These are phyloP conservation scores for Nymphaea thermarum DNA, from an alignment of 164 flowering plant genomes.

Conservation along the genomic window DNA sequence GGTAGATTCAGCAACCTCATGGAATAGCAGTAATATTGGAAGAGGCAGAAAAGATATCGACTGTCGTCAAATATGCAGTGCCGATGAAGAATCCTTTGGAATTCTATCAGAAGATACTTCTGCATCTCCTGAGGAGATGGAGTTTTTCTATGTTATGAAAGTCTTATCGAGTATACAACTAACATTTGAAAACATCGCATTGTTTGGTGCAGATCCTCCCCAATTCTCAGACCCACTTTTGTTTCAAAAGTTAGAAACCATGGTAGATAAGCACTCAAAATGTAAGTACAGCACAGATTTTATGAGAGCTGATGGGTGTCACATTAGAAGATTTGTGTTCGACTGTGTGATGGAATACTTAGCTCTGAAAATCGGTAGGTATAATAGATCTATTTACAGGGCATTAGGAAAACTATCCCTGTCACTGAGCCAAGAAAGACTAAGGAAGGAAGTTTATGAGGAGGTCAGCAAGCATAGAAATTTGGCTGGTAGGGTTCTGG, in stretches of 20 bases:
- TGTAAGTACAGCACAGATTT: neutral
- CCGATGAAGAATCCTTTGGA: conserved; percentile 14
- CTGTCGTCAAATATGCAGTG: conserved; percentile 17
- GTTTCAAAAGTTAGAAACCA: conserved; percentile 34
- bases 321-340: conserved; percentile 40
- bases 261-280: neutral
- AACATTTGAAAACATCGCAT: conserved; percentile 23
- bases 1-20: conserved; percentile 41
- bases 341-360: conserved; percentile 52
- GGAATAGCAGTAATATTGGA: conserved; percentile 7
- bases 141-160: conserved; percentile 30
- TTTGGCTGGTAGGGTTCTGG: conserved; percentile 34
- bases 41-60: conserved; percentile 14
- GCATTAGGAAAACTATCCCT: conserved; percentile 30
- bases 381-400: conserved; percentile 22
- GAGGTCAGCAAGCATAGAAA: conserved; percentile 40
- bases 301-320: conserved; percentile 9
- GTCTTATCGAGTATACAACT: conserved; percentile 46
- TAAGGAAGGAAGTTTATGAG: conserved; percentile 28
- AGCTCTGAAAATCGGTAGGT: conserved; percentile 27
- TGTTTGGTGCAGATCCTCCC: conserved; percentile 8
- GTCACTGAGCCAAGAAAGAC: conserved; percentile 13
- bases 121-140: neutral
- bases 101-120: conserved; percentile 20
- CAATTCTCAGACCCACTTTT: conserved; percentile 22